Base-by-base conservation (phyloP, 2,329 filamentous ascomycete species). In the Pseudopyrenochaeta lycopersici region DNA sequence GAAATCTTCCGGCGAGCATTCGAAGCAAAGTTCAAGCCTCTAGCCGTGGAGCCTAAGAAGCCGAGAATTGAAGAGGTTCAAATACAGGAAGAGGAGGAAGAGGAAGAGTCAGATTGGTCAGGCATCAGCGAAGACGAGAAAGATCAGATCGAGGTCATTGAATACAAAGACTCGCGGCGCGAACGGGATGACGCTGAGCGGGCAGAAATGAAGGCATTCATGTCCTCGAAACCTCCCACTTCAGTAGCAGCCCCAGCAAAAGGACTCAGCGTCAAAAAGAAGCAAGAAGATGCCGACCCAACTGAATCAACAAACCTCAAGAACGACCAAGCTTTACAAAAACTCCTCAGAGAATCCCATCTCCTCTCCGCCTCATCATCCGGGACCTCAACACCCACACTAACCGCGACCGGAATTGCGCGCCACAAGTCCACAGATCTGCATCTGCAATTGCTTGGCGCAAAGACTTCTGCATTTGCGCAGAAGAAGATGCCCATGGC, bases 401-500 rank as follows among this genome's bases (percentile, higher is more conserved):
- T 78, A 39, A 72, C 77, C 35, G 71, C 74, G 27, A 78, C 80
- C 2, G 93, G 93, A 48, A 88, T 87, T 66, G 89, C 90, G 65
- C 86, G 93, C 29, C 87, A 91, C 63, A 91, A 90, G 74, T 91
- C 93, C 0, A 86, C 90, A 5, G 94, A 98, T 74, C 78, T 97
- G 61, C 90, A 94, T 53, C 81, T 98, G 42, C 90, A 91, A 72
- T 84, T 89, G 10, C 83, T 97, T 2, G 93, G 92, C 7, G 87
- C 89, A n/a, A 92, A 90, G 67, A 75, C 79, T 6, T 92, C 90
- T 17, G 83, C 96, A 41, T 88, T 89, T 63, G 82, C 83, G 51
- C 93, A 96, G 77, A 84, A 88, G 53, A 93, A 89, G 65, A 97
- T 98, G 92, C 94, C 95, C 15, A 90, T 96, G 83, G 79, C 87